Percentiles rank a stretch among this genome's conserved stretches.
Conservation (phyloP, 2,329 filamentous ascomycete genomes). For the Coniochaeta hoffmannii region DNA sequence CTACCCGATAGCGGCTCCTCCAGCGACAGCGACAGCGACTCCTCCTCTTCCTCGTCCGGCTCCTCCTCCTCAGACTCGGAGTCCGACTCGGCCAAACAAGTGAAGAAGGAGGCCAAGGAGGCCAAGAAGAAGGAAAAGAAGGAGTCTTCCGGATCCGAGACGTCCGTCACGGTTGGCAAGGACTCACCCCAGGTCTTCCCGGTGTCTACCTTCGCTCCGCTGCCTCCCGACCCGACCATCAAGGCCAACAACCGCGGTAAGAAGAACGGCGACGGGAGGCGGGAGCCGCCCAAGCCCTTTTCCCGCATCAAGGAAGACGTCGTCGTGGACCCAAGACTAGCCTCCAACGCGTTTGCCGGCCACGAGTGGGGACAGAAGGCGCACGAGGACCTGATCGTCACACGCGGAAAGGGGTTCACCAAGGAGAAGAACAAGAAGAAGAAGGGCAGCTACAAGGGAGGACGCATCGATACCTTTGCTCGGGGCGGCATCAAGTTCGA, state of each 20-base stretch:
- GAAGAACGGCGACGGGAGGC: conserved; percentile 30
- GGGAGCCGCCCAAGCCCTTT: conserved; percentile 61
- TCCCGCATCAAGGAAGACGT: conserved; percentile 67
- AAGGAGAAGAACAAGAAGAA: conserved; percentile 99
- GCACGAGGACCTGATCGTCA: conserved; percentile 80
- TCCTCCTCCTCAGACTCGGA: conserved; percentile 32
- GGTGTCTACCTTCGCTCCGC: conserved; percentile 34
- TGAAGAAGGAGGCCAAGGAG: conserved; percentile 10
- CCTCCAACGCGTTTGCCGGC: conserved; percentile 73
- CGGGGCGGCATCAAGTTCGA: conserved; percentile 94
- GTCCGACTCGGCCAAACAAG: conserved; percentile 18
- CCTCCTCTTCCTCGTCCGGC: conserved; percentile 33
- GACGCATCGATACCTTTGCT: conserved; percentile 72
- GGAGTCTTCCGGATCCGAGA: conserved; percentile 26
- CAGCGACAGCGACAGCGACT: conserved; percentile 15
- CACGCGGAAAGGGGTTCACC: conserved; percentile 93
- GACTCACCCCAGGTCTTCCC: conserved; percentile 41
- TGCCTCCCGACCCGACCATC: conserved; percentile 41
- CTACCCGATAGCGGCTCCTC: background rate
- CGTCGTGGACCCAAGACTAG: conserved; percentile 59
- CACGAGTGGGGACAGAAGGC: conserved; percentile 88
- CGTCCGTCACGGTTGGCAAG: conserved; percentile 41
- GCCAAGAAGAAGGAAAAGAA: conserved; percentile 16
- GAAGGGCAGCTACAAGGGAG: conserved; percentile 83
- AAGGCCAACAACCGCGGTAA: conserved; percentile 35